Percentiles rank a stretch among this genome's conserved stretches.
These are phyloP conservation scores for Austroboletus novae-zelandiae DNA, from an alignment of 1,284 basidiomycete genomes.

Conservation along the genomic window DNA sequence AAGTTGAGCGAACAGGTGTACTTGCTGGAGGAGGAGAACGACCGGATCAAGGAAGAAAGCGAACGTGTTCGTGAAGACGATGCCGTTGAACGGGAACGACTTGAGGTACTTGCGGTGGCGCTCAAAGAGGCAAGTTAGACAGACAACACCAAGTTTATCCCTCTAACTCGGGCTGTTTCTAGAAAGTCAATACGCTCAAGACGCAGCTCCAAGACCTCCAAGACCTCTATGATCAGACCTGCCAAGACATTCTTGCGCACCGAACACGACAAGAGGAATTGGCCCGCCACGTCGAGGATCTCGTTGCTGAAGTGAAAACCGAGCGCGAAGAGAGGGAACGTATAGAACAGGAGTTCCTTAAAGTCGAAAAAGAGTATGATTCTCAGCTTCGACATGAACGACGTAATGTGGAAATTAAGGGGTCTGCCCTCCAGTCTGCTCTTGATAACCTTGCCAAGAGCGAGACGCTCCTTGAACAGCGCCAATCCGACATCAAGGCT, in stretches of 20 bases:
- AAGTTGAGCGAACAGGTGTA: constrained; percentile 66
- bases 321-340: constrained; percentile 59
- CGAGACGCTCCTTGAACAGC: constrained; percentile 60
- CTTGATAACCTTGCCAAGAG: constrained; percentile 59
- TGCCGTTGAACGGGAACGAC: constrained; percentile 64
- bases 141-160: background rate
- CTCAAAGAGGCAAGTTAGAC: constrained; percentile 69
- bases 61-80: constrained; percentile 61
- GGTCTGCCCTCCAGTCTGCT: constrained; percentile 59
- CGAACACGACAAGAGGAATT: constrained; percentile 73
- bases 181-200: constrained; percentile 69
- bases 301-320: constrained; percentile 61
- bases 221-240: constrained; percentile 58
- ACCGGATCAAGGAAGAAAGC: constrained; percentile 50
- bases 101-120: constrained; percentile 68
- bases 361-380: constrained; percentile 58
- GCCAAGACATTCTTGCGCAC: constrained; percentile 58
- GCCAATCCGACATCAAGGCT: constrained; percentile 69
- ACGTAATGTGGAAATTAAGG: constrained; percentile 64
- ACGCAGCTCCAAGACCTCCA: constrained; percentile 60
- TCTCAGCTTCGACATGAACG: constrained; percentile 55
- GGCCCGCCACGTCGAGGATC: constrained; percentile 70
- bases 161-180: constrained; percentile 10
- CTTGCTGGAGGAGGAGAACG: constrained; percentile 55
- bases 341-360: constrained; percentile 52